Evolutionary conservation across 768 basidiomycete species (phyloP), one percentile per base, ranked within the genome.

Genomic region (Phaffia australis): DNA sequence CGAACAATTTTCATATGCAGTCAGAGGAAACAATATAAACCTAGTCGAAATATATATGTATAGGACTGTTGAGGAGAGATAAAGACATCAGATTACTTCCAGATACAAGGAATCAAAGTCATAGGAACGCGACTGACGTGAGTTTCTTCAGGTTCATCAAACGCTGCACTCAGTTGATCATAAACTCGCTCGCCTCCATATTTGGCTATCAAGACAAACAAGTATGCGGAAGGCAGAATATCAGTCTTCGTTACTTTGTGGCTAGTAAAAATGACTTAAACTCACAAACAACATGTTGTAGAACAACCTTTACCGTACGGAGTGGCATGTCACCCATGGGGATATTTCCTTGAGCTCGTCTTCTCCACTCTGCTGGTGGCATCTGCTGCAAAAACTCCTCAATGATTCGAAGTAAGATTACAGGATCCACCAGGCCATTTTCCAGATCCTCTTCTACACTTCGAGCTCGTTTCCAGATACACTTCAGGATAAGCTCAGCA

Each of bases 251-350:
- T 63, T 51, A 4, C 14, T 56, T 8, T 55, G 1, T 23, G 32
- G 2, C 4, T 27, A 5, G 30, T 51, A 42, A 1, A 21, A 21
- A 2, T 11, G 11, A 42, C 35, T 42, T 42, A n/a, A n/a, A 83
- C 92, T 79, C 71, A 93, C 92, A 88, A 71, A 97, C 89, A 64
- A 97, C 83, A 75, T 94, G 91, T 77, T 98, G 95, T 47, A 99
- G 88, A 71, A 99, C 89, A 51, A 95, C 93, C 80, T 99, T 99
- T 76, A 98, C 89, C 2, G 95, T 98, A 69, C 95, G 81, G 66
- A 99, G 77, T 1, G 95, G 95, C 93, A 98, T 93, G 73, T 99
- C 95, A 29, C 92, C 93, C 73, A 93, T 87, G 3, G 95, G 93
- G 1, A 98, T 84, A 70, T 87, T 87, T 74, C 89, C 91, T 0